Evolutionary conservation across 179 eudicot genomes (phyloP), one percentile per base, ranked within the genome.

Genomic region (Carnegiea gigantea): DNA sequence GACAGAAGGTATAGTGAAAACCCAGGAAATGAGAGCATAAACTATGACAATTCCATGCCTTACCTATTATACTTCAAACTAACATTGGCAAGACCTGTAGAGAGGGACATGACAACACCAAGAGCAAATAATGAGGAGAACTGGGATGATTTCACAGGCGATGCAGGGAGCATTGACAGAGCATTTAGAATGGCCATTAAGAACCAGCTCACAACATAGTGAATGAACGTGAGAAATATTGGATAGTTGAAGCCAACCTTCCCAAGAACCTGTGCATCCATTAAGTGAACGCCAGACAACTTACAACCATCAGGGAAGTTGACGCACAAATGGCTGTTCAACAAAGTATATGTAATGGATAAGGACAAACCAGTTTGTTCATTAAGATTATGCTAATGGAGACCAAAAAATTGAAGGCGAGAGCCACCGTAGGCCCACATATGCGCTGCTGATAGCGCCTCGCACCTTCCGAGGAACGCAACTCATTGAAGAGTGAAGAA

Each of bases 11-110:
- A 40, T 28, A 33, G 43, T 36, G 67, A 51, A 71, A 75, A 76
- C 36, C 17, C 70, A 23, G 59, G 46, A 73, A 75, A 57, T 33
- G 70, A 77, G 62, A 36, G 73, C 24, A 23, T 51, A 17, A 10
- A 38, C 26, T 24, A 79, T 18, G n/a, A 70, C 65, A 53, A 33
- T 49, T 33, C 57, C 20, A 72, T 67, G 70, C 70, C 88, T 86
- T 81, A 91, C 98, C 98, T 95, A 85, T 95, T 95, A 85, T 87
- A 95, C 85, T 95, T 95, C 87, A 95, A 88, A 90, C 98, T 95
- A 79, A 95, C 96, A 88, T 95, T 95, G 68, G 98, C 97, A 70
- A 95, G 97, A 77, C 98, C 98, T 21, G 97, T 95, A 77, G 98
- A 95, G 49, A 95, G 86, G 62, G 97, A 93, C 98, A 93, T 93